These are phyloP conservation scores for Xanthoconium stramineum DNA, from an alignment of 768 basidiomycete genomes.

Conservation along the genomic window DNA sequence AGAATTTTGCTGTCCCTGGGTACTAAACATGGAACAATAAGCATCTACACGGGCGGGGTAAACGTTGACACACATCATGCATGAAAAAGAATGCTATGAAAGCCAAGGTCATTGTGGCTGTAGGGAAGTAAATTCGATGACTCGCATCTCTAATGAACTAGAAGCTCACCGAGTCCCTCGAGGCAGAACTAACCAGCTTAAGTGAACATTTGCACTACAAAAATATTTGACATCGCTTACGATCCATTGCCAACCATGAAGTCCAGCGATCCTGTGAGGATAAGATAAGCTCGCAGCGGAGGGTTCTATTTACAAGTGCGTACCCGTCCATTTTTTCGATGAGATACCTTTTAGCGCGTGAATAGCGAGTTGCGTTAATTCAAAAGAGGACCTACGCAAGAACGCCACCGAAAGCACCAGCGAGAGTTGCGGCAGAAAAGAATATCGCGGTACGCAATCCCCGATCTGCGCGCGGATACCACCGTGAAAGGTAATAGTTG, in stretches of 20 bases:
- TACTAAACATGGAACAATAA: conserved; percentile 33
- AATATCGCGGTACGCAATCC: conserved; percentile 58
- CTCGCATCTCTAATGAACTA: neutral
- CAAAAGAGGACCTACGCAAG: conserved; percentile 35
- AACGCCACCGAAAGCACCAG: conserved; percentile 51
- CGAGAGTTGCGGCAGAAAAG: conserved; percentile 59
- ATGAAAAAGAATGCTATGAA: conserved; percentile 46
- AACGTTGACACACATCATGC: conserved; percentile 40
- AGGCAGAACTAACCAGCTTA: conserved; percentile 23
- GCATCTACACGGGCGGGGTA: neutral
- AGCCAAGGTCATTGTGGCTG: conserved; percentile 26
- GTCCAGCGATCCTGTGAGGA: conserved; percentile 19
- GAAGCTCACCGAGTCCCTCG: conserved; percentile 23
- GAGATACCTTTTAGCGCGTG: conserved; percentile 26
- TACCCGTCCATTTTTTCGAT: conserved; percentile 33
- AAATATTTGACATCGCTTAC: conserved; percentile 15
- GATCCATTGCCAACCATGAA: conserved; percentile 38
- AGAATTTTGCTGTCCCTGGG: conserved; percentile 56
- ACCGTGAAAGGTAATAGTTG: conserved; percentile 47
- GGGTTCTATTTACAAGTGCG: conserved; percentile 18
- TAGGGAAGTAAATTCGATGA: neutral
- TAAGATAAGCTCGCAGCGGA: neutral
- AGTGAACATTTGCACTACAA: conserved; percentile 6
- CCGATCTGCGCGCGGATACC: conserved; percentile 58
- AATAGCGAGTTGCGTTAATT: neutral